phyloP scores from a whole-genome alignment of 176 grass and related monocot species.

The sorghum (Sorghum bicolor) region Sorghum_bicolor_NCBIv3 NC_012877.2:58495501-58496000 shows the following conservation, averaged over 20 bases:
- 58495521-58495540: neutral
- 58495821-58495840: too few relatives aligned
- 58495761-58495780: neutral
- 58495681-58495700: neutral
- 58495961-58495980: too few relatives aligned
- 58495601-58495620: conserved; percentile 4
- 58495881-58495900: too few relatives aligned
- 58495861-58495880: too few relatives aligned
- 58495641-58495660: neutral
- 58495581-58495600: conserved; percentile 3
- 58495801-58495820: too few relatives aligned
- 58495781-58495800: too few relatives aligned
- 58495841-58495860: too few relatives aligned
- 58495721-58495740: neutral
- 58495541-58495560: neutral
- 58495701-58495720: neutral
- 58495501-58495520: conserved; percentile 6
- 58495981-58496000: too few relatives aligned
- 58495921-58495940: too few relatives aligned
- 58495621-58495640: neutral
- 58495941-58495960: too few relatives aligned
- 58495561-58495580: neutral
- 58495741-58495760: neutral
- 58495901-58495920: too few relatives aligned
- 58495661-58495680: neutral